Base-by-base conservation (phyloP, 2,329 filamentous ascomycete genomes). In the Claviceps cyperi region DNA sequence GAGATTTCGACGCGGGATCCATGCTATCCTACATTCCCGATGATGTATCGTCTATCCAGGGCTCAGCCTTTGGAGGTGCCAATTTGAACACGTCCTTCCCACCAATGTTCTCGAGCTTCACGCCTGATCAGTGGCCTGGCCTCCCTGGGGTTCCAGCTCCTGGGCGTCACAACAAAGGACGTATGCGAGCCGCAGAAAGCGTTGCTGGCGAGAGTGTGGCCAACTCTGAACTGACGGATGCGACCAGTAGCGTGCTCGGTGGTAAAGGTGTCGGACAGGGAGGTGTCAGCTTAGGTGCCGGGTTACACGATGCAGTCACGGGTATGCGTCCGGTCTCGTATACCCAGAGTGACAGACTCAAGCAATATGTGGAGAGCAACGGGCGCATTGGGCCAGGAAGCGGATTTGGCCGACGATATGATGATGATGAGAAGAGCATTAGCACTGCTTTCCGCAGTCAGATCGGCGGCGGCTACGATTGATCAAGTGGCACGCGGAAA, bases 391-490 rank as follows among this genome's bases (percentile, higher is more conserved):
- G 80, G 43, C 75, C 74, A 28, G 73, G 77, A 55, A 86, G 82
- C 63, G 80, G 83, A 48, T 87, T 79, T 61, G 82, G 78, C 49
- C 84, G 83, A 59, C 75, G 73, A 48, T 80, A 84, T 54, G 92
- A 98, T 58, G 92, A 98, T 57, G 92, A 97, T 64, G 88, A 92
- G 61, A 88, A 92, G 69, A 97, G 91, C 67, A 81, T 97, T 60
- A 95, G 88, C 62, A 97, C 92, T 48, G 90, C 90, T 46, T 98
- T 97, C 70, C 90, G 91, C 54, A 96, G 89, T 70, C 92, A 97
- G 68, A 81, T 96, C 57, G 89, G 87, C 55, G 72, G 75, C 19
- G 73, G 74, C 52, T 76, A 75, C 56, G 74, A 76, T 61, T 76
- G 73, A 76, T 61, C 75, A 73, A 76, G 62, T 48, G 54, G 28